phyloP scores from a whole-genome alignment of 371 early-diverging fungal genomes.

The Rhizopus microsporus region DNA sequence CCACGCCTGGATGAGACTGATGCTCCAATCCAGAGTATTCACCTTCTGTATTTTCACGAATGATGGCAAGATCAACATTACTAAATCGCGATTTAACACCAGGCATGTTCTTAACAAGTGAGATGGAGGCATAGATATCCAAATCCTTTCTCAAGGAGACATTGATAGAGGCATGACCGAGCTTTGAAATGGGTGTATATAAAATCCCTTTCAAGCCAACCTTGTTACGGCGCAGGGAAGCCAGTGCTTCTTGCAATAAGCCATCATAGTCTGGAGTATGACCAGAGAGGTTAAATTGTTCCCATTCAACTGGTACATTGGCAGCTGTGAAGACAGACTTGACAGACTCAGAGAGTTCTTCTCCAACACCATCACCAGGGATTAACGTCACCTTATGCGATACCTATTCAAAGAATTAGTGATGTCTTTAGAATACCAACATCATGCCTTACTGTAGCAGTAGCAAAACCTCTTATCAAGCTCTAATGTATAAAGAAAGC shows the following conservation, averaged over 20 bases:
- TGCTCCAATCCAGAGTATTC: slow-evolving; percentile 98
- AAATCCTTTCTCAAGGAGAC: slow-evolving; percentile 94
- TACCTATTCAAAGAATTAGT: background rate
- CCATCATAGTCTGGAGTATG: slow-evolving; percentile 72
- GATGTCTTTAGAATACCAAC: background rate
- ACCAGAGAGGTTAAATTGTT: slow-evolving; percentile 93
- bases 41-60: slow-evolving; percentile 99
- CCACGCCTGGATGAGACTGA: slow-evolving; percentile 94
- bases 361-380: slow-evolving; percentile 97
- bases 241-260: slow-evolving; percentile 84
- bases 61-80: slow-evolving; percentile 93
- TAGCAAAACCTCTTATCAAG: background rate
- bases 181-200: slow-evolving; percentile 86
- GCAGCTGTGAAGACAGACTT: slow-evolving; percentile 93
- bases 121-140: slow-evolving; percentile 94
- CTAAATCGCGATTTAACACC: slow-evolving; percentile 82
- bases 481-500: background rate
- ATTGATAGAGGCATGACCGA: slow-evolving; percentile 93
- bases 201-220: slow-evolving; percentile 96
- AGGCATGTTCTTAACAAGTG: slow-evolving; percentile 85
- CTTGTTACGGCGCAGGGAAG: slow-evolving; percentile 90
- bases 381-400: slow-evolving; percentile 78
- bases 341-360: slow-evolving; percentile 87
- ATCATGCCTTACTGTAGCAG: background rate
- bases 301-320: slow-evolving; percentile 91